Conservation (phyloP, 805 yeast genomes). For the Wickerhamiella kurtzmanii region DNA sequence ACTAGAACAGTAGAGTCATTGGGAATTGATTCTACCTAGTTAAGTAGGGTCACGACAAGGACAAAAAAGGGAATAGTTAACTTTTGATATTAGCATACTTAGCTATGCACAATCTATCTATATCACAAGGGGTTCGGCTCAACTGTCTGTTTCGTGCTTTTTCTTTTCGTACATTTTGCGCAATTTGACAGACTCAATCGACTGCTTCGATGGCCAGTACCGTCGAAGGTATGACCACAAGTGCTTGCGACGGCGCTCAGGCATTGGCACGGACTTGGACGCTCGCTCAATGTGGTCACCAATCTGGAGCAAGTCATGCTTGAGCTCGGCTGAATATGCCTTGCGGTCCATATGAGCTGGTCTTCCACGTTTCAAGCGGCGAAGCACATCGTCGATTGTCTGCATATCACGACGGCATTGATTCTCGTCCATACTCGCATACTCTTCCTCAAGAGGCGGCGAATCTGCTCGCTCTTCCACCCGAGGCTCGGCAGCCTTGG, state of each 20-base stretch:
- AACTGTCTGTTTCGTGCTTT: slow-evolving; percentile 6
- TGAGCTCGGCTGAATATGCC: slow-evolving; percentile 63
- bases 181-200: slow-evolving; percentile 51
- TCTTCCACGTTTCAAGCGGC: slow-evolving; percentile 55
- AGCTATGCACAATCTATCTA: too few species aligned
- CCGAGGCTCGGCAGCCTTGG: slow-evolving; percentile 3
- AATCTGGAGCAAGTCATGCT: slow-evolving; percentile 52
- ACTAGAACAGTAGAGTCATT: too few species aligned
- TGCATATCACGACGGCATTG: slow-evolving; percentile 47
- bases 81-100: too few species aligned
- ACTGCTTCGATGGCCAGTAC: slow-evolving; percentile 65
- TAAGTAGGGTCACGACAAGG: too few species aligned
- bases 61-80: too few species aligned
- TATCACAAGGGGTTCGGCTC: too few species aligned
- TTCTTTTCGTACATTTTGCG: slow-evolving; percentile 52
- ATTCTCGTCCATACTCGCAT: slow-evolving; percentile 67
- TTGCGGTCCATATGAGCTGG: slow-evolving; percentile 52
- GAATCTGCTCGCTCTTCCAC: slow-evolving; percentile 4
- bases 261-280: slow-evolving; percentile 25
- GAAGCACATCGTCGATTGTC: slow-evolving; percentile 54
- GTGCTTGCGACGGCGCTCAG: slow-evolving; percentile 40
- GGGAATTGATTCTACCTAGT: too few species aligned
- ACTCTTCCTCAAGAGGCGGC: slow-evolving; percentile 34
- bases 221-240: slow-evolving; percentile 73
- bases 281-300: slow-evolving; percentile 53